Evolutionary conservation across 2,329 filamentous ascomycete species (phyloP).

Genomic region (Penicillium sp.): DNA sequence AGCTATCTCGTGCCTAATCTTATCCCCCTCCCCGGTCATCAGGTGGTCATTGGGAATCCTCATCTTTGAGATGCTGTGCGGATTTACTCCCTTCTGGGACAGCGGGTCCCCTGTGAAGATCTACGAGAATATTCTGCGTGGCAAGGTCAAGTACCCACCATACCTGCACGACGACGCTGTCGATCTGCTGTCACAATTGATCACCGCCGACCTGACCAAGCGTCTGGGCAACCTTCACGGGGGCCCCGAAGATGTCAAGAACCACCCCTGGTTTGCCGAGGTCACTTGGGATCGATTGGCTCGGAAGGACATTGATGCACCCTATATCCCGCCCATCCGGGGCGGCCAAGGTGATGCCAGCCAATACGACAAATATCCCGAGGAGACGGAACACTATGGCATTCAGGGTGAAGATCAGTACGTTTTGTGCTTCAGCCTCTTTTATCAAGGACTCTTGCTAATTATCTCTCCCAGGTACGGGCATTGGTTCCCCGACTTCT

Average conservation of each 20-base stretch:
- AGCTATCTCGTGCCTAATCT: not conserved
- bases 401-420: constrained; percentile 78
- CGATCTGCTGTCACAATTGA: constrained; percentile 86
- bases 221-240: constrained; percentile 91
- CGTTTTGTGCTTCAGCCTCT: constrained; percentile 48
- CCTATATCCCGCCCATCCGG: constrained; percentile 94
- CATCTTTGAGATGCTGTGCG: constrained; percentile 99
- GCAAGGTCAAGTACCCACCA: constrained; percentile 92
- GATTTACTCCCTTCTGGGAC: constrained; percentile 99
- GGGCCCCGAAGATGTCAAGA: constrained; percentile 89
- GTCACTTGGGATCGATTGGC: constrained; percentile 95
- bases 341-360: constrained; percentile 93
- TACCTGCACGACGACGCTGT: constrained; percentile 96
- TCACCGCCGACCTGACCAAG: constrained; percentile 94
- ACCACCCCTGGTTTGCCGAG: constrained; percentile 93
- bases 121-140: constrained; percentile 98
- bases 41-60: constrained; percentile 99
- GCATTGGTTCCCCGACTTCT: constrained; percentile 76
- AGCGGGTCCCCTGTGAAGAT: constrained; percentile 98
- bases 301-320: constrained; percentile 96
- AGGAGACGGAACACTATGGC: constrained; percentile 93
- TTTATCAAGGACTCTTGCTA: constrained; percentile 2
- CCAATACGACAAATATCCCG: constrained; percentile 97
- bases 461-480: constrained; percentile 59
- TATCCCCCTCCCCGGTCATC: not conserved